These are phyloP conservation scores for Corymbia maculata DNA, from an alignment of 345 rosid genomes.

Conservation along the genomic window DNA sequence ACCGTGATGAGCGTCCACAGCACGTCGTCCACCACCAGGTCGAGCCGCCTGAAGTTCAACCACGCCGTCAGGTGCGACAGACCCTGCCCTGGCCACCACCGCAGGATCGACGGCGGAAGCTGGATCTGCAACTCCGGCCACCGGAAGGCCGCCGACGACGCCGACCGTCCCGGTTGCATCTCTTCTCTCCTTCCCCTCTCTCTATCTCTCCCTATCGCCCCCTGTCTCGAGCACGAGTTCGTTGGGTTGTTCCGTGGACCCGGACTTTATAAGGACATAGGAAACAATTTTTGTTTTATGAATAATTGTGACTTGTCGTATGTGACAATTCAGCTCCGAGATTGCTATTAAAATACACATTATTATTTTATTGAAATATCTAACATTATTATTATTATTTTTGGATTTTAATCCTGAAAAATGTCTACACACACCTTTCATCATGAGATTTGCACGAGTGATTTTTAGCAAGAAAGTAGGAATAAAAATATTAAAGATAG, in stretches of 20 bases:
- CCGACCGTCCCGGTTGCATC: background rate
- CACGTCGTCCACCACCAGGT: constrained; percentile 48
- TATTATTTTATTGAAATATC: background rate
- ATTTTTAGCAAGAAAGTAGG: too few relatives aligned
- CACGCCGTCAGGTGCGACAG: constrained; percentile 14
- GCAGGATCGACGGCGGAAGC: constrained; percentile 16
- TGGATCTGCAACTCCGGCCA: constrained; percentile 41
- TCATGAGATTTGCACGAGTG: too few relatives aligned
- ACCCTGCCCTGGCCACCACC: constrained; percentile 61
- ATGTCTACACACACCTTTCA: too few relatives aligned
- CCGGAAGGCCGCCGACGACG: constrained; percentile 13
- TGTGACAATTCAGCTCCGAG: background rate
- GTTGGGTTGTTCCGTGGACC: background rate
- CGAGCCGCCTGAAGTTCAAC: constrained; percentile 19
- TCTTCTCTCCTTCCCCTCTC: background rate
- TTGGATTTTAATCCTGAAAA: background rate
- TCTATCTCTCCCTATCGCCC: background rate
- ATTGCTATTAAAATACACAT: background rate
- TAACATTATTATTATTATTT: background rate
- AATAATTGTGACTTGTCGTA: background rate
- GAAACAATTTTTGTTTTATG: background rate
- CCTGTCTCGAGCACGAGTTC: background rate
- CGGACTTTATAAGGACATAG: background rate
- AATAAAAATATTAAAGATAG: too few relatives aligned
- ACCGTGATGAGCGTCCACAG: constrained; percentile 54